Evolutionary conservation across 108 stramenopile species (phyloP), one percentile per base, ranked within the genome.

Genomic region (Conticribra weissflogii): DNA sequence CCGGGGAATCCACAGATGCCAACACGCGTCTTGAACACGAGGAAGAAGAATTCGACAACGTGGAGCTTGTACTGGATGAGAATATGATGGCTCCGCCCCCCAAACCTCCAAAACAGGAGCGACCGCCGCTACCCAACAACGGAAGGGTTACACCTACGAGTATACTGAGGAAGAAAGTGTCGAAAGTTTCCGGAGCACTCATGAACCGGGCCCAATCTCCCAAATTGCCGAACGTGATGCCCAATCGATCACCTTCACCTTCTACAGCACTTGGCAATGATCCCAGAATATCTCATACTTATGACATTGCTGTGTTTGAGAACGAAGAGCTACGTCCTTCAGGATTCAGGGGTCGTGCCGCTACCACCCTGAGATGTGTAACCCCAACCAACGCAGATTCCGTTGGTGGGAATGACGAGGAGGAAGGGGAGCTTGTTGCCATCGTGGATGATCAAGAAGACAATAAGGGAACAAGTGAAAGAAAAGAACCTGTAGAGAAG

Each of bases 41-140:
- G n/a, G 64, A 30, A 49, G 55, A 56, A 27, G 31, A 59, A 53
- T 75, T 67, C 33, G 74, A 75, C 51, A 68, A 68, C 59, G 63
- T 73, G 23, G 72, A 73, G 41, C 41, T 73, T 56, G 57, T 73
- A 23, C 23, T 73, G 47, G 72, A 73, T 45, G 72, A 73, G 45
- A 44, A 28, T 32, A 18, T 51, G 0, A 27, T 67, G 12, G 5
- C 2, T 53, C 34, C 54, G 0, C 29, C 63, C 15, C 46, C 62
- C 44, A 25, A 25, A 8, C 64, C 16, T 4, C 41, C 18, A 8
- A 3, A 21, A 19, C 41, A 0, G 54, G 54, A 25, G 30, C 51
- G 1, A 16, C 19, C 41, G 12, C 57, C 55, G 0, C 21, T 48
- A 1, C 17, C 67, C 9, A 29, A 28, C 22, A 48, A 24, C 19